Percentiles rank a stretch among this genome's conserved stretches.
These are phyloP conservation scores for Backusella morwellensis DNA, from an alignment of 192 early-diverging fungal genomes.

Conservation along the genomic window DNA sequence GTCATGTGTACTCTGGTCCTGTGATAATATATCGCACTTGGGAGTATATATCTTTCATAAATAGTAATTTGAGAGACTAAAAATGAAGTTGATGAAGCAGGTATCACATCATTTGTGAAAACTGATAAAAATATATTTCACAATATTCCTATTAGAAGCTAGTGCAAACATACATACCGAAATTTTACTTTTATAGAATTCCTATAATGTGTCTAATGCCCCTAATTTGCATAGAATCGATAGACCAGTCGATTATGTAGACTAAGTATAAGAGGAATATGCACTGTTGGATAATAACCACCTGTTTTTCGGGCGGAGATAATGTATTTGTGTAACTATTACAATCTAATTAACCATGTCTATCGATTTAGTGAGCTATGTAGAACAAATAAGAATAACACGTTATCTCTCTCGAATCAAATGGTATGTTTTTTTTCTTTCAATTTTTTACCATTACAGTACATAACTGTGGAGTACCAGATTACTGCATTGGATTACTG, in stretches of 20 bases:
- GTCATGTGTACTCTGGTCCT: not conserved
- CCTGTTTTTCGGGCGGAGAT: not conserved
- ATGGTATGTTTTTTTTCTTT: not conserved
- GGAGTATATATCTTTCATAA: not conserved
- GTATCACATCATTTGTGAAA: not conserved
- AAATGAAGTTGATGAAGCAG: not conserved
- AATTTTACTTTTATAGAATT: not conserved
- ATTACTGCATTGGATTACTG: not conserved
- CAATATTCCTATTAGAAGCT: not conserved
- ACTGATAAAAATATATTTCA: not conserved
- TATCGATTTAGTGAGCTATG: conserved; percentile 1
- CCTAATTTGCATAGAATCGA: not conserved
- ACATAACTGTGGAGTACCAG: not conserved
- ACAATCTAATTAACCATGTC: not conserved
- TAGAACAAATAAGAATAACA: not conserved
- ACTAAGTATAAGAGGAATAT: not conserved
- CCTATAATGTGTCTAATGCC: not conserved
- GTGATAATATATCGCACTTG: not conserved
- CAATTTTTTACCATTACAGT: not conserved
- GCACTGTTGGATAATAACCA: not conserved
- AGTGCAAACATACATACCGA: not conserved
- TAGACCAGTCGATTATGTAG: not conserved
- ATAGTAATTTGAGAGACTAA: not conserved
- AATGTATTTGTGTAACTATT: not conserved
- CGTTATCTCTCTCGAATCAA: not conserved